Base-by-base conservation (phyloP, 441 rosid genomes). In the Erodium trifolium region DNA sequence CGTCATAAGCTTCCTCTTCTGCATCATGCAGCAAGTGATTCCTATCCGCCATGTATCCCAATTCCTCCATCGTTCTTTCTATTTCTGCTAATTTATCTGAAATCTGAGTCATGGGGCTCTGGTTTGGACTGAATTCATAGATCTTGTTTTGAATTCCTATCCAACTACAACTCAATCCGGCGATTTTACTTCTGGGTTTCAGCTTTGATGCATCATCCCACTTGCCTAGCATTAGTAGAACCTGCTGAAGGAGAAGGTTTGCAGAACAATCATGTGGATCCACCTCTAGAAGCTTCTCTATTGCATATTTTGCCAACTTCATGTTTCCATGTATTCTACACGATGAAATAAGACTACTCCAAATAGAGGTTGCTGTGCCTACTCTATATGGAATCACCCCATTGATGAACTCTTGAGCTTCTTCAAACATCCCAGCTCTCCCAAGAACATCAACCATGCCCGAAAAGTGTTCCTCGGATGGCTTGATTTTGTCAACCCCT, bases 381-480 rank as follows among this genome's bases (percentile, higher is more conserved):
- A 47, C 62, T 68, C 53, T 65, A 45, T 43, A 49, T 17, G 68
- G 77, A 63, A 43, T 55, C 9, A 71, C 59, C 65, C 70, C 43
- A 18, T 55, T 4, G 53, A 77, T 71, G 53, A 77, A 77, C 65
- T 70, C 55, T 59, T 64, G 72, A 66, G 31, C 75, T 65, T 67
- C 75, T 64, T 77, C 70, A 17, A 73, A 63, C 77, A 73, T 70
- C 7, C 75, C 75, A 57, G 72, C 70, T 59, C 70, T 70, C 18
- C 73, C 72, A 57, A 73, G 68, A 73, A 72, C 75, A 65, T 73
- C 80, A 57, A 77, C 70, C 53, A 70, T 65, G 70, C 70, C 68
- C 11, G 77, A 67, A 71, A 59, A 73, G 47, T 73, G 80, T 67
- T 73, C 80, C 69, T 77, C 72, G 35, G 72, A 71, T 70, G 75